Evolutionary conservation across 352 stramenopile genomes (phyloP).

Genomic region (Globisporangium cylindrosporum): DNA sequence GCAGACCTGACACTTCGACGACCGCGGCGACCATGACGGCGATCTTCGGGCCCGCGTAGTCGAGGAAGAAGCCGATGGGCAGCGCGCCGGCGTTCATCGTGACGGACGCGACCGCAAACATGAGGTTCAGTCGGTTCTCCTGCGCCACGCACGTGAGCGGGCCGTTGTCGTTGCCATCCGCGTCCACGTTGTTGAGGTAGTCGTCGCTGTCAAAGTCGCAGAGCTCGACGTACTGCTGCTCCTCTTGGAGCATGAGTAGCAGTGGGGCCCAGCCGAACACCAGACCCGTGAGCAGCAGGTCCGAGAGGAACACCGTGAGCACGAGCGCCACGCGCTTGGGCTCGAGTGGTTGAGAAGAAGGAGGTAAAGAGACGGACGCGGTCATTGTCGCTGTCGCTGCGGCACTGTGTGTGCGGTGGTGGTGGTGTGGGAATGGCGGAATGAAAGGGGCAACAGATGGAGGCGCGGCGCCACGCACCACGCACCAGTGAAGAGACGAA

Average conservation of each 20-base stretch:
- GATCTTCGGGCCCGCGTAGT: conserved; percentile 60
- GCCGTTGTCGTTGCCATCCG: conserved; percentile 14
- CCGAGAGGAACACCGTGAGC: conserved; percentile 59
- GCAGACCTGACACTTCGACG: conserved; percentile 63
- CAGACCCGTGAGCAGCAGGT: conserved; percentile 82
- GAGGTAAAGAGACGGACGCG: conserved; percentile 11
- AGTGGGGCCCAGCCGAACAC: conserved; percentile 87
- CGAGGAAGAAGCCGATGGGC: conserved; percentile 77
- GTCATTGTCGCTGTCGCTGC: neutral
- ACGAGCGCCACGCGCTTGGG: conserved; percentile 63
- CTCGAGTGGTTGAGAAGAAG: conserved; percentile 22
- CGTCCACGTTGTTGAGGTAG: conserved; percentile 2
- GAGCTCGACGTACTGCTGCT: conserved; percentile 79
- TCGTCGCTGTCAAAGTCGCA: conserved; percentile 34
- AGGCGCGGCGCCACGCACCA: neutral
- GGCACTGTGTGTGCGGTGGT: neutral
- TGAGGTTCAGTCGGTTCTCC: conserved; percentile 86
- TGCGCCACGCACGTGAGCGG: conserved; percentile 52
- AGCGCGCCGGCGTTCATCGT: conserved; percentile 76
- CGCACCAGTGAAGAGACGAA: conserved; percentile 10
- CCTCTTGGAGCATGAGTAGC: conserved; percentile 78
- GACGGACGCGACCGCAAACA: conserved; percentile 79
- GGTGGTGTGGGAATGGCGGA: neutral
- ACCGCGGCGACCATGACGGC: conserved; percentile 47
- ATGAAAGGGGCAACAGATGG: neutral